These are phyloP conservation scores for Coniochaeta sp. DNA, from an alignment of 2,329 filamentous ascomycete genomes.

Conservation along the genomic window DNA sequence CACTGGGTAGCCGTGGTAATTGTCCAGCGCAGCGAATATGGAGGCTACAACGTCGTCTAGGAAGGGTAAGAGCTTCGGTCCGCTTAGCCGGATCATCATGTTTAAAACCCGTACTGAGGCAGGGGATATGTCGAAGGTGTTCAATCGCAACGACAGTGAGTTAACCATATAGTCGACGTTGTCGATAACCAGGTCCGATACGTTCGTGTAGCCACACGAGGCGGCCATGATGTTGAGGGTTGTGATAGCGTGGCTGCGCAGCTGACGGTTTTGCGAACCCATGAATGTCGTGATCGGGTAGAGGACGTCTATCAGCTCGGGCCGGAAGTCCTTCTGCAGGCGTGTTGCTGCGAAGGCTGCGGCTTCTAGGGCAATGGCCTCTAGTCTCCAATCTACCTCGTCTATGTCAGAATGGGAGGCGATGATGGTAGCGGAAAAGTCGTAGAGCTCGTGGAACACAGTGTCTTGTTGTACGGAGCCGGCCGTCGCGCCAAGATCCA, in stretches of 20 bases:
- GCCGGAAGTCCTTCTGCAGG: constrained; percentile 61
- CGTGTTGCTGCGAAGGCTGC: constrained; percentile 67
- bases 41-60: constrained; percentile 86
- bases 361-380: constrained; percentile 74
- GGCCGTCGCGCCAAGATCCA: constrained; percentile 43
- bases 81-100: constrained; percentile 91
- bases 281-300: constrained; percentile 89
- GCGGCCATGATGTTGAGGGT: constrained; percentile 73
- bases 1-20: constrained; percentile 84
- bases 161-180: constrained; percentile 98
- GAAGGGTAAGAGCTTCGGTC: constrained; percentile 73
- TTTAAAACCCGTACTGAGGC: constrained; percentile 82
- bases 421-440: constrained; percentile 57
- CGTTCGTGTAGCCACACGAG: constrained; percentile 65
- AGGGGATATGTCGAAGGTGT: constrained; percentile 85
- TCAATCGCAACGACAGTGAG: constrained; percentile 79
- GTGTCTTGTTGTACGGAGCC: constrained; percentile 35
- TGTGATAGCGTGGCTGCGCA: constrained; percentile 76
- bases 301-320: constrained; percentile 82
- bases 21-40: constrained; percentile 88
- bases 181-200: constrained; percentile 73
- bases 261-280: constrained; percentile 57
- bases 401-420: constrained; percentile 41
- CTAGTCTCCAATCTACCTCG: constrained; percentile 59
- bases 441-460: constrained; percentile 58